Base-by-base conservation (phyloP, 257 asterid species). In the Lycium barbarum region DNA sequence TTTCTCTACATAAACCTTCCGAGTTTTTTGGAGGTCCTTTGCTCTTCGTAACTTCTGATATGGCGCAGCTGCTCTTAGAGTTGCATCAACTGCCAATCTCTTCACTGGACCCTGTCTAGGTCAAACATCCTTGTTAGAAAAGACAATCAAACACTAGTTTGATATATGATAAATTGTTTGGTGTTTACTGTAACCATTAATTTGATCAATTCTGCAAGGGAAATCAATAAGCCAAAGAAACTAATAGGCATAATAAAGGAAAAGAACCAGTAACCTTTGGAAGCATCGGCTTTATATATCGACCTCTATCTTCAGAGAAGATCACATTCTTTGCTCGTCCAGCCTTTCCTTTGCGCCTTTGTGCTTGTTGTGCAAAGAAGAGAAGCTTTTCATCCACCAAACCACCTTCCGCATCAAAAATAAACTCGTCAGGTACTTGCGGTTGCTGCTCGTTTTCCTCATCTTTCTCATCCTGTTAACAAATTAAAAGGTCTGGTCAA, bases 61-160 rank as follows among this genome's bases (percentile, higher is more conserved):
- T 63, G 99, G 99, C 79, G 99, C 99, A 82, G 99, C 99, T 83
- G 99, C 99, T 92, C 99, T 91, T 73, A 96, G 97, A 82, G 99
- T 96, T 89, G 99, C 99, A 90, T 96, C 99, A 87, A 96, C 99
- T 81, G 99, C 99, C 89, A 96, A 91, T 89, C 99, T 94, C 93
- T 87, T 95, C 71, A 97, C 97, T 68, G 98, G 96, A 87, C 99
- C 98, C 99, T 97, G 94, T 86, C 83, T 85, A 84, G 82, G 86
- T 81, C 76, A 70, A 79, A 79, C 62, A 89, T 83, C 76, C 57
- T 84, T 82, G 78, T 86, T 43, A 88, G 89, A 79, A 47, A 83
- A 86, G 66, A 86, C 45, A 66, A 51, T 8, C 51, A 66, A 49
- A 45, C 38, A 82, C 63, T 66, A 47, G 49, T 49, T 65, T 66